These are phyloP conservation scores for Trichophaea hybrida DNA, from an alignment of 2,329 filamentous ascomycete species.

Conservation along the genomic window DNA sequence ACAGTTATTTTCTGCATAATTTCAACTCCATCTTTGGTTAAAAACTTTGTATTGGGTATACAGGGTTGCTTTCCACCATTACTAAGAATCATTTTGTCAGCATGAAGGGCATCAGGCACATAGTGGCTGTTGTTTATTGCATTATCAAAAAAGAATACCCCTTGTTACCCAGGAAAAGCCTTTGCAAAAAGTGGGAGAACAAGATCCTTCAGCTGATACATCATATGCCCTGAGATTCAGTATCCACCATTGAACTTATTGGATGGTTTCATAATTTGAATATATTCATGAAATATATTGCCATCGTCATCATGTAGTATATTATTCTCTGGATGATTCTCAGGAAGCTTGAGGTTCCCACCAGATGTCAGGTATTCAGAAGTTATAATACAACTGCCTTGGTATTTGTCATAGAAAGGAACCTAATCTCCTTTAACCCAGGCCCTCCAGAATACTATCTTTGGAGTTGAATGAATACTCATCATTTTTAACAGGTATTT, in stretches of 20 bases:
- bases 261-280: slow-evolving; percentile 5
- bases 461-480: slow-evolving; percentile 6
- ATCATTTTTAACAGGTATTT: slow-evolving; percentile 4
- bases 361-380: slow-evolving; percentile 7
- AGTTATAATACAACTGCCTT: slow-evolving; percentile 2
- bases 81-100: not conserved
- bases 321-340: not conserved
- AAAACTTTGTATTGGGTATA: too few relatives aligned
- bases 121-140: not conserved
- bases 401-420: slow-evolving; percentile 3
- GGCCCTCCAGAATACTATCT: too few relatives aligned
- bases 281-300: not conserved
- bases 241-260: too few relatives aligned
- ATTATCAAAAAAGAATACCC: too few relatives aligned
- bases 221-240: not conserved
- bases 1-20: too few relatives aligned
- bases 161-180: not conserved
- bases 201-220: slow-evolving; percentile 1
- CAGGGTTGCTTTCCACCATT: not conserved
- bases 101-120: too few relatives aligned
- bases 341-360: not conserved
- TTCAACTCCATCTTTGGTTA: too few relatives aligned
- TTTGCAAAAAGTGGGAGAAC: slow-evolving; percentile 8
- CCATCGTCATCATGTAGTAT: not conserved
- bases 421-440: not conserved